Evolutionary conservation across 2,329 filamentous ascomycete genomes (phyloP).

Genomic region (Aspergillus viridinutans): DNA sequence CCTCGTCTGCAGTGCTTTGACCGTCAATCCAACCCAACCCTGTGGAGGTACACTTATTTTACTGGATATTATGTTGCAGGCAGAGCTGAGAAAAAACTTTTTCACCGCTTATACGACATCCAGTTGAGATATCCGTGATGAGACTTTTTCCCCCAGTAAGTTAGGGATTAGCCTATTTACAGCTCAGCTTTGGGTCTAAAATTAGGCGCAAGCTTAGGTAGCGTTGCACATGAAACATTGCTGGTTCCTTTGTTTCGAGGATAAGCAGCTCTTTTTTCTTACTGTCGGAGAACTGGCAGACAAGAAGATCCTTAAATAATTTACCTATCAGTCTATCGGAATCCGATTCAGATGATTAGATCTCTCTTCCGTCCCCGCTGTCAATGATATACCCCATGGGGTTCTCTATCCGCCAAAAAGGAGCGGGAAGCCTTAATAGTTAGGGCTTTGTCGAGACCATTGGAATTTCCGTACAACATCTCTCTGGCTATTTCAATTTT

Average conservation of each 20-base stretch:
- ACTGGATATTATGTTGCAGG: background rate
- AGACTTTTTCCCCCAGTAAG: background rate
- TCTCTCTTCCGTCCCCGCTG: background rate
- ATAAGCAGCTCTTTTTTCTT: background rate
- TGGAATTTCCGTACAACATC: no score
- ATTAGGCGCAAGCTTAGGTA: background rate
- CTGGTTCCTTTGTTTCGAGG: background rate
- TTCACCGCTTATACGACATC: background rate
- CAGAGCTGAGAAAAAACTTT: background rate
- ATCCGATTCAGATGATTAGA: background rate
- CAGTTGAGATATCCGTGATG: background rate
- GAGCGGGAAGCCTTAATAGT: background rate
- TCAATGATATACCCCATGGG: no score
- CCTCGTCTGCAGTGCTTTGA: background rate
- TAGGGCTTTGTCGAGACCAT: background rate
- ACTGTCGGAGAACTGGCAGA: background rate
- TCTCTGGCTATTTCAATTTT: background rate
- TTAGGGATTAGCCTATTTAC: background rate
- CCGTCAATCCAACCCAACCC: no score
- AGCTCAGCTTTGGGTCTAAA: background rate
- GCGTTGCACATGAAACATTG: background rate
- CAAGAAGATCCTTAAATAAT: background rate
- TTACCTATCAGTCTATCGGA: background rate
- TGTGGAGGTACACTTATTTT: no score
- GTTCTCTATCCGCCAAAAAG: background rate